Base-by-base conservation (phyloP, 83 land plant genomes). In the Picea abies region DNA sequence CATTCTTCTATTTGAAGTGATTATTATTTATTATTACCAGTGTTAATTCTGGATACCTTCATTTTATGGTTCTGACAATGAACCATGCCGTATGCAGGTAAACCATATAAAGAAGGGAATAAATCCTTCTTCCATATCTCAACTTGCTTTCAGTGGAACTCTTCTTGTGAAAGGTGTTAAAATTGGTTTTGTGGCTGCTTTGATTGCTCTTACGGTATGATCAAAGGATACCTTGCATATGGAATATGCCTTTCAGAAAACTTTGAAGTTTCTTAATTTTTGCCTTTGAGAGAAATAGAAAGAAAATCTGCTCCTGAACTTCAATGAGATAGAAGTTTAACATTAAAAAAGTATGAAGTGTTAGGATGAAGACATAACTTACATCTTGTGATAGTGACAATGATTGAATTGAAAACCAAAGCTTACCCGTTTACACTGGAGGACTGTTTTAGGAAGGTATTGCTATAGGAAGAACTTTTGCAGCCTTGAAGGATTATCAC, bases 381-480 rank as follows among this genome's bases (percentile, higher is more conserved):
- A 81, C 15, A 37, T 22, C 14, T 37, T 52, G 3, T 44, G 52
- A 47, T n/a, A 56, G 0, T 44, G 6, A 71, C 8, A 32, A 35
- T 16, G 3, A 71, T 71, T 20, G 39, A 39, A 39, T n/a, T 0
- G 3, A 19, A 47, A 7, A 73, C 25, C 16, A 7, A 72, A 6
- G 56, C 8, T n/a, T 23, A 72, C 44, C n/a, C 23, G 6, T 72
- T n/a, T 41, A 73, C 49, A 44, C 9, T 5, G 58, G 39, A 56
- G 25, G 29, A 6, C 66, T 23, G 5, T 65, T 70, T 82, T 87
- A 95, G 98, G 99, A 97, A 87, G 98, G 92, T 17, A 69, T 89
- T 80, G 97, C 99, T 29, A 94, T 95, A 79, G 99, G 95, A 85
- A 92, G 99, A 84, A 94, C 97, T 41, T 97, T 97, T 89, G 95